Conservation (phyloP, 108 stramenopile species). For the Cyclostephanos tholiformis region DNA sequence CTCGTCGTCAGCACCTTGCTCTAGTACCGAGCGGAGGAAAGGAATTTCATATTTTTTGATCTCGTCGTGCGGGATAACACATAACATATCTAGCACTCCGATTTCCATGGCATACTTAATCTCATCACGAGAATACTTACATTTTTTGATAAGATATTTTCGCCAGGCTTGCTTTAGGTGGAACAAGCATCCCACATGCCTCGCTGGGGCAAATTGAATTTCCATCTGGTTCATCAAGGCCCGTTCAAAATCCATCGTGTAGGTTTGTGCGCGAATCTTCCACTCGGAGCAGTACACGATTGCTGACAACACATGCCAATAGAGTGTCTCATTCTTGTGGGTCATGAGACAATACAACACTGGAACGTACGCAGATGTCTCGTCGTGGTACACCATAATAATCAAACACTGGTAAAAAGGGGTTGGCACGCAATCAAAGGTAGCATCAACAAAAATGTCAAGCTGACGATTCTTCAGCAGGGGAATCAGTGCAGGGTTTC, state of each 20-base stretch:
- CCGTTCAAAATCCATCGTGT: constrained; percentile 13
- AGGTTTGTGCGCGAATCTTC: background rate
- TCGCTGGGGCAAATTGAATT: background rate
- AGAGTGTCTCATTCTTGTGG: constrained; percentile 1
- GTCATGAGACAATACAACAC: constrained; percentile 20
- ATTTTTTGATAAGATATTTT: too few species aligned
- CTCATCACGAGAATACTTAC: too few species aligned
- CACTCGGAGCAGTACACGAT: background rate
- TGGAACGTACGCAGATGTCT: constrained; percentile 5
- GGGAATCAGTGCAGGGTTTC: background rate
- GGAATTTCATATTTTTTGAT: too few species aligned
- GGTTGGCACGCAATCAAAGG: background rate
- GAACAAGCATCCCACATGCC: constrained; percentile 4
- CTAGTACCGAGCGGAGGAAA: too few species aligned
- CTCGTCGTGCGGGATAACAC: too few species aligned
- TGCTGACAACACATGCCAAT: background rate
- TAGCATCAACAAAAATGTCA: constrained; percentile 18
- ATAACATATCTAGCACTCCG: too few species aligned
- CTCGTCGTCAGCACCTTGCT: too few species aligned
- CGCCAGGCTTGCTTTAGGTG: constrained; percentile 4
- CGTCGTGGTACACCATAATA: background rate
- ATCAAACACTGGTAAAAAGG: constrained; percentile 23
- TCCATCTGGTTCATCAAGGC: background rate
- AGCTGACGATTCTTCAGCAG: background rate
- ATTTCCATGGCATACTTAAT: too few species aligned